A percentile compares a stretch with the other conserved stretches of the same genome.
Conservation (phyloP, 495 filamentous ascomycete species). For the Aspergillus affinis region DNA sequence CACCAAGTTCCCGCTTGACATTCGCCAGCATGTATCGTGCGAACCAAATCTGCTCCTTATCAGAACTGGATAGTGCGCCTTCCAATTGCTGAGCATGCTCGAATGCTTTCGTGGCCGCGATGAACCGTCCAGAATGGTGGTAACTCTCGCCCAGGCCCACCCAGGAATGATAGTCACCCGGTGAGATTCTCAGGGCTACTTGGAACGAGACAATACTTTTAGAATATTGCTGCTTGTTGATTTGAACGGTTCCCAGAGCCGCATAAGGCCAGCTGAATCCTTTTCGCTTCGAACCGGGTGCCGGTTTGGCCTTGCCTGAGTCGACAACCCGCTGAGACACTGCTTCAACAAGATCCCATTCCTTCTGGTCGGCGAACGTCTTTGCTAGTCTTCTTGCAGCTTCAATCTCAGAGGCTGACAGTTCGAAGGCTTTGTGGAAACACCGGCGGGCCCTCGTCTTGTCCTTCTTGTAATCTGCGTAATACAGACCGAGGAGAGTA, state of each 20-base stretch:
- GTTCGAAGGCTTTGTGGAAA: slow-evolving; percentile 95
- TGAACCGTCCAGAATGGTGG: slow-evolving; percentile 87
- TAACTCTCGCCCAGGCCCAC: slow-evolving; percentile 95
- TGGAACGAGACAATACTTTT: slow-evolving; percentile 91
- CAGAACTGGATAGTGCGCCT: slow-evolving; percentile 31
- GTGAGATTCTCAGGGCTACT: slow-evolving; percentile 78
- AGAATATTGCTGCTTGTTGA: slow-evolving; percentile 88
- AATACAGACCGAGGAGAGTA: slow-evolving; percentile 92
- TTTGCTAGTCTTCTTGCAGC: slow-evolving; percentile 85
- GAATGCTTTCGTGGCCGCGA: slow-evolving; percentile 90
- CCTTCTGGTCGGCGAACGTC: slow-evolving; percentile 80
- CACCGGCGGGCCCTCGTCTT: slow-evolving; percentile 80
- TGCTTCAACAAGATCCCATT: slow-evolving; percentile 95
- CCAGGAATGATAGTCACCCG: slow-evolving; percentile 90
- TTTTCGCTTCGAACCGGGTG: slow-evolving; percentile 87
- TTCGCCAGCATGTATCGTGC: slow-evolving; percentile 97
- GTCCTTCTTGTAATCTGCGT: slow-evolving; percentile 86
- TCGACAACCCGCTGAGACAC: slow-evolving; percentile 89
- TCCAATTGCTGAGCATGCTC: slow-evolving; percentile 73
- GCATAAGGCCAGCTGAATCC: slow-evolving; percentile 95
- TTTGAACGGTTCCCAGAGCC: slow-evolving; percentile 92
- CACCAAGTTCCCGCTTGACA: slow-evolving; percentile 84
- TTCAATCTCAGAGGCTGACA: slow-evolving; percentile 82
- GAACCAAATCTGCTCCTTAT: slow-evolving; percentile 78
- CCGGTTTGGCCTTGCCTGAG: slow-evolving; percentile 82